Base-by-base conservation (phyloP, 1,284 basidiomycete species). In the Tilletia indica region DNA sequence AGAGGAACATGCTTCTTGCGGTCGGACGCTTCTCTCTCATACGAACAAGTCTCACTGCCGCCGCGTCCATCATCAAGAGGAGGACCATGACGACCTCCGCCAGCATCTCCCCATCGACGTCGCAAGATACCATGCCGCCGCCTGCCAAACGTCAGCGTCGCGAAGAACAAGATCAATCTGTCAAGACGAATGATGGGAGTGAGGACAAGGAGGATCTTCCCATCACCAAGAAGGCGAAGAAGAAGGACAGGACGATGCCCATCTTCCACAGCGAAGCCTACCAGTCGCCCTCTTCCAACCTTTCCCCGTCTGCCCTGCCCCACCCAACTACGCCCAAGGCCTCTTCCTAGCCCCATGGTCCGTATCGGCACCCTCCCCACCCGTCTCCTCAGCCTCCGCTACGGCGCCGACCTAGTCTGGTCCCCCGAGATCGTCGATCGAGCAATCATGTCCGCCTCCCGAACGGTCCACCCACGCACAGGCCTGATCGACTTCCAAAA, bases 321-420 rank as follows among this genome's bases (percentile, higher is more conserved):
- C 61, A 21, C 61, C 61, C 3, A 31, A 70, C 54, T 77, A 73
- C 67, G 48, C 70, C 19, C 48, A 76, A 47, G 81, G 82, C 58
- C 76, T 83, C 67, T 81, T 82, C 71, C 77, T 83, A 36, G 82
- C 80, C 2, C 82, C 66, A 83, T 83, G 82, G 80, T 83, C 11
- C 78, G 81, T 34, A 79, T 79, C 67, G 82, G 78, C 21, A 77
- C 79, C 45, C 80, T 94, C 42, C 92, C 91, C 0, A 93, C 91
- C 4, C 90, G 94, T 51, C 85, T 96, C 19, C 91, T 94, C 76
- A 90, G 93, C 8, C 87, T 99, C 58, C 94, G 96, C 79, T 92
- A 98, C 81, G 96, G 96, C 1, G 96, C 96, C 2, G 90, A 91
- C 16, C 88, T 99, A 4, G 96, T 99, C 0, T 99, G 97, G 97